Evolutionary conservation across 192 early-diverging fungal genomes (phyloP).

Genomic region (Rhizophlyctis rosea): DNA sequence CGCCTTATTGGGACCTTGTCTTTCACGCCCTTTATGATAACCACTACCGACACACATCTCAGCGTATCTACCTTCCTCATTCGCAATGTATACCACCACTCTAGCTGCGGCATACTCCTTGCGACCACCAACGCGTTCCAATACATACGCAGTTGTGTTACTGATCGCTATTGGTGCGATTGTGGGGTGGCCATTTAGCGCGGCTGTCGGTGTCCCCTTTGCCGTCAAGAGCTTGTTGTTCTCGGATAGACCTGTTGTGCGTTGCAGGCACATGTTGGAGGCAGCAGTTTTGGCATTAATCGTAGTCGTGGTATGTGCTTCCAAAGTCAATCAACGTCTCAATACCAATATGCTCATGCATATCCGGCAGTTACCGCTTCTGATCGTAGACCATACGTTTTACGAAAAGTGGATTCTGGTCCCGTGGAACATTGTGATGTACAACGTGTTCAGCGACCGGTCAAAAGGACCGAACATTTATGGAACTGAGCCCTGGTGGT

Average conservation of each 20-base stretch:
- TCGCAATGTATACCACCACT: constrained; percentile 84
- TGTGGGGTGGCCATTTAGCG: constrained; percentile 84
- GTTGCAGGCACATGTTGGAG: constrained; percentile 34
- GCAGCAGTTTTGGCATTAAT: constrained; percentile 25
- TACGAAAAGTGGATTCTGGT: constrained; percentile 71
- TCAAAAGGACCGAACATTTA: constrained; percentile 71
- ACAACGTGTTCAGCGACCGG: constrained; percentile 82
- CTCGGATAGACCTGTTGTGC: constrained; percentile 28
- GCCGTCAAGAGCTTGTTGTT: constrained; percentile 66
- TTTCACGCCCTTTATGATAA: constrained; percentile 7
- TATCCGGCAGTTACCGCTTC: constrained; percentile 55
- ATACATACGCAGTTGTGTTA: constrained; percentile 57
- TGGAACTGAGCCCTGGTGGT: constrained; percentile 91
- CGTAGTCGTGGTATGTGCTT: constrained; percentile 23
- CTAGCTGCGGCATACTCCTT: constrained; percentile 73
- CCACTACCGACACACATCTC: no score
- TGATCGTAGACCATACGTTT: constrained; percentile 70
- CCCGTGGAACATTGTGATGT: constrained; percentile 83
- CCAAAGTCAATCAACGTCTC: neutral
- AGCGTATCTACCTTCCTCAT: constrained; percentile 86
- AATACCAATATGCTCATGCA: constrained; percentile 5
- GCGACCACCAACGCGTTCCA: constrained; percentile 41
- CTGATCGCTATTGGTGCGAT: constrained; percentile 63
- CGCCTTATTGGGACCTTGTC: constrained; percentile 4
- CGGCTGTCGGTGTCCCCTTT: constrained; percentile 74